phyloP scores from a whole-genome alignment of 352 stramenopile species.

The Globisporangium cederbergense region DNA sequence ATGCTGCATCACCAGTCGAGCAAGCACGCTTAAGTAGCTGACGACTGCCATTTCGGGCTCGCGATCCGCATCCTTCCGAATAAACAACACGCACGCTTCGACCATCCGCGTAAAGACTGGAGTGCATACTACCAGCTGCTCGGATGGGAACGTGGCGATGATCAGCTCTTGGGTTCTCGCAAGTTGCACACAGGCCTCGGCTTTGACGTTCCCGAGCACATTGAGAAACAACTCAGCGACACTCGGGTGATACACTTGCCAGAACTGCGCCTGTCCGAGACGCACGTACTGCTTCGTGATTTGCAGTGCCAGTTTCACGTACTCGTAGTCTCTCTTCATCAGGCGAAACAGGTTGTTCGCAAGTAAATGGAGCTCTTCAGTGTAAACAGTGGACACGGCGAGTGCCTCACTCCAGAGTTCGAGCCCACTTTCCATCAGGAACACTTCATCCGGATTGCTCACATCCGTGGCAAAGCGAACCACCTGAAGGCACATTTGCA shows the following conservation, averaged over 20 bases:
- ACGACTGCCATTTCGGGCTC: conserved; percentile 63
- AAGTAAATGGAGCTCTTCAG: conserved; percentile 58
- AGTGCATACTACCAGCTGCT: conserved; percentile 34
- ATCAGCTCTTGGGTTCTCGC: conserved; percentile 44
- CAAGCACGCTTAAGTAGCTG: conserved; percentile 57
- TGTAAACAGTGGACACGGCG: conserved; percentile 49
- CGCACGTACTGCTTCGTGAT: conserved; percentile 67
- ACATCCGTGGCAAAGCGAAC: conserved; percentile 72
- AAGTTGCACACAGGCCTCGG: conserved; percentile 60
- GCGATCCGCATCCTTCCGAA: conserved; percentile 28
- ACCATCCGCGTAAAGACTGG: conserved; percentile 44
- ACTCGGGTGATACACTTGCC: conserved; percentile 52
- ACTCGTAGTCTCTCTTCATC: conserved; percentile 78
- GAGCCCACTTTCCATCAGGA: conserved; percentile 81
- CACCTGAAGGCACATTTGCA: conserved; percentile 71
- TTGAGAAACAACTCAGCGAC: conserved; percentile 38
- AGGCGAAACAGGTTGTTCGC: conserved; percentile 62
- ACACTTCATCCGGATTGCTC: conserved; percentile 79
- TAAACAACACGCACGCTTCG: conserved; percentile 41
- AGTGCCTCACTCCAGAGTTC: conserved; percentile 68
- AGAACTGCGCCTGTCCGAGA: conserved; percentile 57
- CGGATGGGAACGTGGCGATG: conserved; percentile 27
- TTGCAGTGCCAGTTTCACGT: conserved; percentile 53
- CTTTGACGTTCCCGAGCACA: conserved; percentile 66
- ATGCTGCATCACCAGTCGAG: conserved; percentile 45